Conservation (phyloP, 1,284 basidiomycete species). For the Pterulicium gracile region DNA sequence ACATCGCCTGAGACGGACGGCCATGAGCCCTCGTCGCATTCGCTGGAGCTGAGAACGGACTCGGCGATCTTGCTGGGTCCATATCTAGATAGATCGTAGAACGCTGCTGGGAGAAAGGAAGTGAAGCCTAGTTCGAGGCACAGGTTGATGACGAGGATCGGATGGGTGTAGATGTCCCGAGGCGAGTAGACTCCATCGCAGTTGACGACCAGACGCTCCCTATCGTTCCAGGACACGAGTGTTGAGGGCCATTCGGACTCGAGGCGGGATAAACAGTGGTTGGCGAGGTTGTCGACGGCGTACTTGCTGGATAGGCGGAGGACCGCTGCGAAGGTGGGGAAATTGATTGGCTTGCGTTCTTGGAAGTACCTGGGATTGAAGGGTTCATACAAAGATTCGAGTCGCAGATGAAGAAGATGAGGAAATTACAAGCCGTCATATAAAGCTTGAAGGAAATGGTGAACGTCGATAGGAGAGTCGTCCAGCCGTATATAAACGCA, state of each 20-base stretch:
- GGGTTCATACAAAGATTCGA: constrained; percentile 11
- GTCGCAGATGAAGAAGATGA: not conserved
- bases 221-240: constrained; percentile 50
- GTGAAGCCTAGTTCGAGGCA: constrained; percentile 41
- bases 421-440: constrained; percentile 35
- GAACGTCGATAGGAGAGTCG: constrained; percentile 18
- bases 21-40: too few relatives aligned
- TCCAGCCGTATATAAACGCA: constrained; percentile 23
- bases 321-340: constrained; percentile 43
- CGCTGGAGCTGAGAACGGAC: not conserved
- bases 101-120: constrained; percentile 18
- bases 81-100: constrained; percentile 1
- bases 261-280: constrained; percentile 44
- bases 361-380: constrained; percentile 35
- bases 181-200: constrained; percentile 33
- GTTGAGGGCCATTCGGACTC: constrained; percentile 51
- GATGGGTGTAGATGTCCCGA: constrained; percentile 39
- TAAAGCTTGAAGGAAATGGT: constrained; percentile 31
- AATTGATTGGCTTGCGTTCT: too few relatives aligned
- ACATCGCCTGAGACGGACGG: constrained; percentile 22
- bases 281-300: constrained; percentile 46
- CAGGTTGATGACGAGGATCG: constrained; percentile 52
- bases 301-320: constrained; percentile 63
- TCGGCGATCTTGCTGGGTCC: not conserved
- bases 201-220: constrained; percentile 45